Conservation (phyloP, 805 yeast species). For the Sungouiella thailandica region DNA sequence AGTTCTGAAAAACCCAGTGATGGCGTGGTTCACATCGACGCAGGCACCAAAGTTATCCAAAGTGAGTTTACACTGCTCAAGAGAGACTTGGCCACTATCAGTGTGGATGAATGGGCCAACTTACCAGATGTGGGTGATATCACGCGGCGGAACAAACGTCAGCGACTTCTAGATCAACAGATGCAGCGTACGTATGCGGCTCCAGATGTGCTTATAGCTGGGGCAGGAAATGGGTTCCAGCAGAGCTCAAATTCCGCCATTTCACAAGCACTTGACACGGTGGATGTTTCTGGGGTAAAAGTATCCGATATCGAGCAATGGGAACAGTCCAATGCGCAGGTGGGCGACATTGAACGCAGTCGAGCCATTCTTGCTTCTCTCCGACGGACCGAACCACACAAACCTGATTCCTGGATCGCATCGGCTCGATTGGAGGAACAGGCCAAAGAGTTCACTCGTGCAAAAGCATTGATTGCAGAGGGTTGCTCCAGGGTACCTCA, state of each 20-base stretch:
- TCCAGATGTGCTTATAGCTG: conserved; percentile 62
- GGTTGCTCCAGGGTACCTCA: conserved; percentile 69
- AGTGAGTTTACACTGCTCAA: conserved; percentile 69
- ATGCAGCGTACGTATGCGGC: conserved; percentile 74
- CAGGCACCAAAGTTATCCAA: conserved; percentile 19
- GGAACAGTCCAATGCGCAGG: conserved; percentile 7
- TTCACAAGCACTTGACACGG: neutral
- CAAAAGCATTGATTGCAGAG: conserved; percentile 58
- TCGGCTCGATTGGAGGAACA: conserved; percentile 74
- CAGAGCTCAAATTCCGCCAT: neutral
- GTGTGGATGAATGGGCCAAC: conserved; percentile 71
- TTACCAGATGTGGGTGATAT: conserved; percentile 87
- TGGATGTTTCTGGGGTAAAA: conserved; percentile 1
- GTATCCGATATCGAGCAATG: conserved; percentile 12
- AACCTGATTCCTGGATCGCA: conserved; percentile 81
- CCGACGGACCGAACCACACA: conserved; percentile 65
- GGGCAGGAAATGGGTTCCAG: conserved; percentile 10
- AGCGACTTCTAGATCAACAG: conserved; percentile 54
- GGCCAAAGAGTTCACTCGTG: conserved; percentile 50
- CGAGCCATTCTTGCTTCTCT: conserved; percentile 61
- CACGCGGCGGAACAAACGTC: conserved; percentile 73
- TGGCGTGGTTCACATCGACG: conserved; percentile 10
- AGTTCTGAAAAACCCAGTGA: neutral
- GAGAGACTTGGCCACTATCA: conserved; percentile 50
- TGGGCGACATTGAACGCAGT: conserved; percentile 48